A percentile compares a stretch with the other conserved stretches of the same genome.
These are phyloP conservation scores for Russula sp. DNA, from an alignment of 768 basidiomycete genomes.

Conservation along the genomic window DNA sequence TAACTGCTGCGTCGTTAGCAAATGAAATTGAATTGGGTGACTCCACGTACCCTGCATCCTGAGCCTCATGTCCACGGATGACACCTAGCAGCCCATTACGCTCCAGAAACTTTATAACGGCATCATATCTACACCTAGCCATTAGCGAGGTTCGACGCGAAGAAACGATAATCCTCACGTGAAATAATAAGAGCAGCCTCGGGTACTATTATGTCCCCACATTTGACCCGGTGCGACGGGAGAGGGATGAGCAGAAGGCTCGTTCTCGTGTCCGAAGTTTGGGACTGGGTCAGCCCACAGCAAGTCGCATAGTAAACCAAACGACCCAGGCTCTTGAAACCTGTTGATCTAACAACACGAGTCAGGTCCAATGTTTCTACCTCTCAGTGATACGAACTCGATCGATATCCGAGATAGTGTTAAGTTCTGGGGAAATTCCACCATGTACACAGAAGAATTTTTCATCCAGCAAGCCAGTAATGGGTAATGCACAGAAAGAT, in stretches of 20 bases:
- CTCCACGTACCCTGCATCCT: slow-evolving; percentile 77
- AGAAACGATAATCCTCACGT: slow-evolving; percentile 52
- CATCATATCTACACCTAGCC: slow-evolving; percentile 53
- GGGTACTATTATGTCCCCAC: slow-evolving; percentile 74
- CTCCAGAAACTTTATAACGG: slow-evolving; percentile 90
- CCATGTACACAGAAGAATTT: slow-evolving; percentile 99
- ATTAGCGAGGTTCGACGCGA: background rate
- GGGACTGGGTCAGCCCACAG: slow-evolving; percentile 94
- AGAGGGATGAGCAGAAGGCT: slow-evolving; percentile 44
- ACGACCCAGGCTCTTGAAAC: slow-evolving; percentile 89
- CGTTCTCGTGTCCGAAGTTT: slow-evolving; percentile 80
- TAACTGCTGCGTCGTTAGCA: slow-evolving; percentile 42
- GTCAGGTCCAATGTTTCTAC: background rate
- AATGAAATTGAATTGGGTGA: background rate
- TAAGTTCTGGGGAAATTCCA: slow-evolving; percentile 83
- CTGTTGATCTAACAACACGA: slow-evolving; percentile 63
- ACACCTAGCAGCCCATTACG: slow-evolving; percentile 87
- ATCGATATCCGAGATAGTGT: slow-evolving; percentile 69
- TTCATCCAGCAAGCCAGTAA: slow-evolving; percentile 87
- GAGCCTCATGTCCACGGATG: slow-evolving; percentile 95
- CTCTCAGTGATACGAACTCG: slow-evolving; percentile 39
- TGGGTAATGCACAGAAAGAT: slow-evolving; percentile 85
- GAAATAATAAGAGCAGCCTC: slow-evolving; percentile 91
- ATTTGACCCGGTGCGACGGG: slow-evolving; percentile 51
- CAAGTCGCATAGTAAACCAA: slow-evolving; percentile 88